Percentiles rank a stretch among this genome's conserved stretches.
These are phyloP conservation scores for Puccinia hordei DNA, from an alignment of 1,284 basidiomycete genomes.

Conservation along the genomic window DNA sequence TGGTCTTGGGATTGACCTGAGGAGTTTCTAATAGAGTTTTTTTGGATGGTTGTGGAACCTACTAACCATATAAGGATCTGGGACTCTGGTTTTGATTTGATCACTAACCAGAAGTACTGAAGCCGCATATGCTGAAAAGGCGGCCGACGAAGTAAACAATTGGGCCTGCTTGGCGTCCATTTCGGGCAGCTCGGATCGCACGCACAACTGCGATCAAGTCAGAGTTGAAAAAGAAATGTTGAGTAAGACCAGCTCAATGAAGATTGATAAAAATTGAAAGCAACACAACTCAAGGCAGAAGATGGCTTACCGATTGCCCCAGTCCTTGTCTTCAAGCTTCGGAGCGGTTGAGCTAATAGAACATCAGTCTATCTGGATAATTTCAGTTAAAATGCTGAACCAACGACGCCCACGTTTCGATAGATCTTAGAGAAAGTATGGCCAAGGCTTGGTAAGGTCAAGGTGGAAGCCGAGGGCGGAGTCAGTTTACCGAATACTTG, in stretches of 20 bases:
- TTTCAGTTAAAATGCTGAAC: background rate
- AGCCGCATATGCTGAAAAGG: slow-evolving; percentile 34
- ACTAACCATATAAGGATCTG: slow-evolving; percentile 79
- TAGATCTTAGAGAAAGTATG: too few relatives aligned
- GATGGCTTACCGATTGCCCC: background rate
- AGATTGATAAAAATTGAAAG: background rate
- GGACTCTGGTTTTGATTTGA: slow-evolving; percentile 68
- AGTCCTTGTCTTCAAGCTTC: background rate
- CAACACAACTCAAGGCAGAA: background rate
- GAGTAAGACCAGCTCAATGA: background rate
- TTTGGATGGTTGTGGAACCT: background rate
- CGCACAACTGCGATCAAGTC: background rate
- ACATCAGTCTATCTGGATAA: background rate
- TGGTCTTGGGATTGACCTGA: slow-evolving; percentile 48
- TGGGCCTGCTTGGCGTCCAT: slow-evolving; percentile 48
- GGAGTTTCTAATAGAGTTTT: background rate
- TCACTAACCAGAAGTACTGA: slow-evolving; percentile 30
- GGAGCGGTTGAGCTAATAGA: background rate
- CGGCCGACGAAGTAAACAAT: slow-evolving; percentile 38
- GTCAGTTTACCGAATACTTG: too few relatives aligned
- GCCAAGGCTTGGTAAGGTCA: too few relatives aligned
- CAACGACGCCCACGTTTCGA: too few relatives aligned
- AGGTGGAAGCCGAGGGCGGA: too few relatives aligned
- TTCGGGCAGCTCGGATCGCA: background rate
- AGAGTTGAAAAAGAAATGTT: too few relatives aligned